A percentile compares a stretch with the other conserved stretches of the same genome.
Evolutionary conservation across 768 basidiomycete species (phyloP).

Genomic region (Tylopilus vinaceipallidus): DNA sequence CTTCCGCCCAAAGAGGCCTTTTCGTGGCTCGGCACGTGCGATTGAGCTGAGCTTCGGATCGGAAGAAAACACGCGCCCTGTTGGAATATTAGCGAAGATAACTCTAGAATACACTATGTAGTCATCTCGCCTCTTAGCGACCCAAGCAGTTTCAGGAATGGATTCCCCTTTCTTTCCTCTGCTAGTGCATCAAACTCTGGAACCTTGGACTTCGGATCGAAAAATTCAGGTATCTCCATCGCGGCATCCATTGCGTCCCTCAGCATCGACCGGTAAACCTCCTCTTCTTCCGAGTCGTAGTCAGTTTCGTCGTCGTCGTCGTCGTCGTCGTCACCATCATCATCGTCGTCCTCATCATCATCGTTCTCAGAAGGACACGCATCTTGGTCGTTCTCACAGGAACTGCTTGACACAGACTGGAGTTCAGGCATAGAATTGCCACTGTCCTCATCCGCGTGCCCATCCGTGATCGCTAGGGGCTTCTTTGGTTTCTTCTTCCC

Average conservation of each 20-base stretch:
- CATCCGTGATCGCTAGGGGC: slow-evolving; percentile 51
- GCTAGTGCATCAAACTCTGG: slow-evolving; percentile 43
- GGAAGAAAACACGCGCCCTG: slow-evolving; percentile 65
- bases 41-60: slow-evolving; percentile 44
- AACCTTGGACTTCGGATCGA: slow-evolving; percentile 46
- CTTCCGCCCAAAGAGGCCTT: slow-evolving; percentile 24
- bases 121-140: slow-evolving; percentile 60
- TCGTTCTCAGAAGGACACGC: slow-evolving; percentile 27
- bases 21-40: slow-evolving; percentile 34
- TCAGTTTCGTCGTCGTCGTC: slow-evolving; percentile 40
- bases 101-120: not conserved
- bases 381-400: slow-evolving; percentile 43
- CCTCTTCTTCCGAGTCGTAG: slow-evolving; percentile 70
- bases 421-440: slow-evolving; percentile 65
- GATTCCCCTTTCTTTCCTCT: slow-evolving; percentile 64
- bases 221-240: slow-evolving; percentile 54
- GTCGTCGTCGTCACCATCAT: slow-evolving; percentile 34
- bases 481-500: slow-evolving; percentile 35
- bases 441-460: slow-evolving; percentile 37
- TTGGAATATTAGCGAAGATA: slow-evolving; percentile 1
- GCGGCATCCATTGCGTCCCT: slow-evolving; percentile 75
- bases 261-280: slow-evolving; percentile 56
- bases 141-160: slow-evolving; percentile 74
- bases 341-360: slow-evolving; percentile 30
- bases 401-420: slow-evolving; percentile 62